Evolutionary conservation across 169 alveolate genomes (phyloP), one percentile per base, ranked within the genome.

Genomic region (Babesia bigemina): DNA sequence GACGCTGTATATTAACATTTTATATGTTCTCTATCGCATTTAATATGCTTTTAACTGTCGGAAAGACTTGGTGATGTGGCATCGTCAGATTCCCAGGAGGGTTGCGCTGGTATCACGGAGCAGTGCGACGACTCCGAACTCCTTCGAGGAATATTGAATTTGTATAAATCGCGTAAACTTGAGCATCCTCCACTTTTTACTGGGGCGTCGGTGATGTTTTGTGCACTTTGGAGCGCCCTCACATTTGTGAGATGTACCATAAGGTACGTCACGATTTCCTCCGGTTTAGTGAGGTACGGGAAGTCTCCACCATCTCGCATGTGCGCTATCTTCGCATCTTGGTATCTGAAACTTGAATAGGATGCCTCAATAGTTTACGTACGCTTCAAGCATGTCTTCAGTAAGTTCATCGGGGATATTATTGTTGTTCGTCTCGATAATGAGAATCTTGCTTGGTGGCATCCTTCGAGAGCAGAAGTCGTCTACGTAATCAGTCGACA

Each of bases 261-360:
- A 26, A 89, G 49, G 75, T 75, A 89, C 47, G 86, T 67, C 50
- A 75, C 78, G 22, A 89, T 82, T 70, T 89, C 94, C 42, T 89
- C 92, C 47, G 88, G 78, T 42, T 86, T 75, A 58, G 92, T 82
- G 11, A 89, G 72, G 48, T 89, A 86, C 1, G 94, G 94, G 67
- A 86, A 89, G 52, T 71, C 76, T 21, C 92, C 92, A 8, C 94
- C 94, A 22, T 71, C 63, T 66, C 82, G 85, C 88, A 89, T 75
- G 4, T 59, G 45, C 0, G 92, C 94, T 56, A 83, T 63, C 57
- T 89, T 89, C 0, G 91, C 86, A 26, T 47, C 67, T 6, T 82
- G 72, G 62, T 89, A 89, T 0, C 92, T 88, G 71, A 12, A 16
- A 10, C 10, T n/a, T 4, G 22, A 16, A 14, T 42, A 14, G 24